These are phyloP conservation scores for Suillus fuscotomentosus DNA, from an alignment of 768 basidiomycete genomes.

Conservation along the genomic window DNA sequence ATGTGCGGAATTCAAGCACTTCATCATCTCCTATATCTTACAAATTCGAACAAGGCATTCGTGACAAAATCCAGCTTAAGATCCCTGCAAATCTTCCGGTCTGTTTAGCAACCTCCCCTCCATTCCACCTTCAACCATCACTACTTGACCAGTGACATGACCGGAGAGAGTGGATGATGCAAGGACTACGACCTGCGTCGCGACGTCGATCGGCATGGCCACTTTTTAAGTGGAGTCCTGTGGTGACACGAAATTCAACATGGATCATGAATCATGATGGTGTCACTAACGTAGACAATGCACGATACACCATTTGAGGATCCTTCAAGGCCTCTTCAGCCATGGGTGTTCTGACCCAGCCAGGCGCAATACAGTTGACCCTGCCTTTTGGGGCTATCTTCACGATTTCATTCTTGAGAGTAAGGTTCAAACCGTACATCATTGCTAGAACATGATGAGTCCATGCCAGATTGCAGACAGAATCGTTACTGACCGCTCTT, in stretches of 20 bases:
- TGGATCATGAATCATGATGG: not conserved
- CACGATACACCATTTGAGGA: slow-evolving; percentile 50
- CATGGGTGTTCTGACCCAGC: slow-evolving; percentile 68
- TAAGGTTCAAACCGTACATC: slow-evolving; percentile 69
- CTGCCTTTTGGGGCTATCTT: slow-evolving; percentile 67
- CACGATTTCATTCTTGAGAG: slow-evolving; percentile 81
- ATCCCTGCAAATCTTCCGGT: slow-evolving; percentile 31
- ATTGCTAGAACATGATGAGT: slow-evolving; percentile 39
- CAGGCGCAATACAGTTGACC: slow-evolving; percentile 70
- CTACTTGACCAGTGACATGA: slow-evolving; percentile 68
- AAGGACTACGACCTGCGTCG: slow-evolving; percentile 59
- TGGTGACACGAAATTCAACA: not conserved
- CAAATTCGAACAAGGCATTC: no score
- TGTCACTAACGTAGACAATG: slow-evolving; percentile 61
- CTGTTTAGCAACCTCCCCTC: slow-evolving; percentile 58
- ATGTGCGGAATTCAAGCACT: no score
- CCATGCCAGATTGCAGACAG: not conserved
- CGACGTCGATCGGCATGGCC: slow-evolving; percentile 60
- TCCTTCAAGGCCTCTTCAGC: slow-evolving; percentile 56
- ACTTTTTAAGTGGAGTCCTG: slow-evolving; percentile 74
- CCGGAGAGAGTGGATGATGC: slow-evolving; percentile 63
- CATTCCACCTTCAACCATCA: slow-evolving; percentile 79
- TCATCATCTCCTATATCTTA: no score
- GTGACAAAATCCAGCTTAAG: not conserved
- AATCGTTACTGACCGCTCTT: slow-evolving; percentile 53